Evolutionary conservation across 768 basidiomycete species (phyloP).

Genomic region (Amanita fuliginea): DNA sequence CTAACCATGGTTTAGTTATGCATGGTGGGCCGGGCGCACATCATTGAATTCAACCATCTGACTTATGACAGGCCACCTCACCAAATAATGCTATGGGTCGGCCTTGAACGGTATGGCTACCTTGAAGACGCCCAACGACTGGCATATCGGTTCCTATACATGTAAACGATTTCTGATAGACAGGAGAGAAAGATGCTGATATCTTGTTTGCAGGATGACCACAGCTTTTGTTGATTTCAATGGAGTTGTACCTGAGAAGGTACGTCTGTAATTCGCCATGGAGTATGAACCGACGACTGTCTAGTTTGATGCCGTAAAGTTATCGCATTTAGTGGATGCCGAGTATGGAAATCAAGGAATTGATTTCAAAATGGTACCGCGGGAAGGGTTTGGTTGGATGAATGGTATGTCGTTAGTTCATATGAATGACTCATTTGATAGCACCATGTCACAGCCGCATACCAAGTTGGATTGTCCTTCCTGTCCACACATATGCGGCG

Average conservation of each 20-base stretch:
- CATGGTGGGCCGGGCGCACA: conserved; percentile 31
- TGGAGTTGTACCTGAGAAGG: conserved; percentile 96
- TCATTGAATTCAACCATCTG: not conserved
- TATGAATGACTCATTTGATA: not conserved
- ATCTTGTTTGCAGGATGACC: conserved; percentile 56
- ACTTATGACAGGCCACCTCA: conserved; percentile 69
- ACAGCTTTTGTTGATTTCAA: conserved; percentile 95
- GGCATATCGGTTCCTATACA: conserved; percentile 96
- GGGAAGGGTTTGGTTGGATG: conserved; percentile 99
- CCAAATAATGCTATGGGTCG: conserved; percentile 98
- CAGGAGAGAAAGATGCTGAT: not conserved
- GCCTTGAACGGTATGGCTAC: conserved; percentile 92
- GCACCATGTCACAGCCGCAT: conserved; percentile 51
- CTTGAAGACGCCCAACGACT: conserved; percentile 87
- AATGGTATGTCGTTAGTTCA: conserved; percentile 50
- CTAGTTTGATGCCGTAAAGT: conserved; percentile 90
- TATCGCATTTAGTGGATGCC: conserved; percentile 93
- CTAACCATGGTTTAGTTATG: conserved; percentile 37
- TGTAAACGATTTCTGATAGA: conserved; percentile 33
- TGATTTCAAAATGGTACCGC: conserved; percentile 95
- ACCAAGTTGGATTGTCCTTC: conserved; percentile 94
- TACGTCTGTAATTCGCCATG: conserved; percentile 15
- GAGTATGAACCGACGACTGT: not conserved
- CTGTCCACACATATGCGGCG: conserved; percentile 90
- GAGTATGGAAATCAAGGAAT: conserved; percentile 95